phyloP scores from a whole-genome alignment of 2,329 filamentous ascomycete genomes.

The Endoconidiophora laricicola region DNA sequence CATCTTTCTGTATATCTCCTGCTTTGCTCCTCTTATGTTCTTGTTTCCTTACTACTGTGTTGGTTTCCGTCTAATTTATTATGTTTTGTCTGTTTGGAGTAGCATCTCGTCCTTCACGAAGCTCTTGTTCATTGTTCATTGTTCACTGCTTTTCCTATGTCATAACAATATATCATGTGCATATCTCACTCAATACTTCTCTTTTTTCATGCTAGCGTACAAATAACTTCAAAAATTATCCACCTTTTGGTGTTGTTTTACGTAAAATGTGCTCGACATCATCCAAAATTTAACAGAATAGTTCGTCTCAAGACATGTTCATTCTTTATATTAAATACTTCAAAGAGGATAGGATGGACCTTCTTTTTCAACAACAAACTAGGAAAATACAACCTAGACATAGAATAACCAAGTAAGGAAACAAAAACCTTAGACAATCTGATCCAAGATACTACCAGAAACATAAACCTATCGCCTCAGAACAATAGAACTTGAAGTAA shows the following conservation, averaged over 20 bases:
- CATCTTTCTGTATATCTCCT: background rate
- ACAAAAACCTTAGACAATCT: background rate
- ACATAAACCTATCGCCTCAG: background rate
- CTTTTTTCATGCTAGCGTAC: too few relatives aligned
- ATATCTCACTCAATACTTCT: background rate
- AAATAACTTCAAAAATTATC: too few relatives aligned
- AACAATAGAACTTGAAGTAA: background rate
- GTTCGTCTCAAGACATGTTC: background rate
- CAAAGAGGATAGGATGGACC: background rate
- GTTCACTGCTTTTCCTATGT: background rate
- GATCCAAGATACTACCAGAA: background rate
- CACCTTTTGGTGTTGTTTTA: background rate
- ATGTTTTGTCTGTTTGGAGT: background rate
- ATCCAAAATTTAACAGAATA: background rate
- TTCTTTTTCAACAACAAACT: background rate
- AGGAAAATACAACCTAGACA: conserved; percentile 3
- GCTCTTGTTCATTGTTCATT: background rate
- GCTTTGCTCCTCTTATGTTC: background rate
- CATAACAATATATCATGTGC: background rate
- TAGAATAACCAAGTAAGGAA: background rate
- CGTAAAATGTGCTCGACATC: background rate
- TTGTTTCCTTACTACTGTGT: background rate
- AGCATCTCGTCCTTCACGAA: background rate
- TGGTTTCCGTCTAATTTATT: background rate
- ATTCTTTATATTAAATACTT: conserved; percentile 8